Base-by-base conservation (phyloP, 805 yeast species). In the Dipodascus albidus region DNA sequence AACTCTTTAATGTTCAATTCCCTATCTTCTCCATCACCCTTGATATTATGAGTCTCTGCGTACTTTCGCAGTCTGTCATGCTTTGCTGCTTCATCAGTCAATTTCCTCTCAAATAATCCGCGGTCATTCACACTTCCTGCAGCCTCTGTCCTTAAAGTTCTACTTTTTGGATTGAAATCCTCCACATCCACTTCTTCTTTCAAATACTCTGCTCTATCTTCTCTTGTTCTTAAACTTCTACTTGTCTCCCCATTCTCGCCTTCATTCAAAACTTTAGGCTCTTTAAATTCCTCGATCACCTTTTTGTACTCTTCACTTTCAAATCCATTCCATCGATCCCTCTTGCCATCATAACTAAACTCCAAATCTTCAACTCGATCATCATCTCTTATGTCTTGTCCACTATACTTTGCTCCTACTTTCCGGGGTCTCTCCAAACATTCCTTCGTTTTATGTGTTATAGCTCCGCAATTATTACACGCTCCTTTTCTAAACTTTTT, bases 251-350 rank as follows among this genome's bases (percentile, higher is more conserved):
- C 47, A 38, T 44, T 14, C 41, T 38, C 50, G 27, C 56, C 50
- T 31, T 56, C 49, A 55, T 57, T 54, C 47, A 50, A 50, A 27
- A 53, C 57, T n/a, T 69, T 71, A 58, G 71, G 65, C 44, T 57
- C 61, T 52, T 73, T 70, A 78, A 84, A 78, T 49, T 70, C 69
- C 51, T 67, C 64, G 3, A 80, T 59, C 27, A 77, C 75, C 11
- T 73, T 68, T 50, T 74, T 76, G 70, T 85, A 86, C 52, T 84
- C 87, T 9, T 72, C 70, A 0, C 79, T 74, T 49, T 83, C 81
- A 63, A 80, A 85, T 0, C 95, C 95, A 62, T 78, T 84, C 95
- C 93, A 87, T 55, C 87, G 72, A 66, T 87, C 95, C 55, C 89
- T 69, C 57, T 82, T 83, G 9, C 82, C 76, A 60, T 85, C 95